phyloP scores from a whole-genome alignment of 768 basidiomycete genomes.

The Dioszegia hungarica region DNA sequence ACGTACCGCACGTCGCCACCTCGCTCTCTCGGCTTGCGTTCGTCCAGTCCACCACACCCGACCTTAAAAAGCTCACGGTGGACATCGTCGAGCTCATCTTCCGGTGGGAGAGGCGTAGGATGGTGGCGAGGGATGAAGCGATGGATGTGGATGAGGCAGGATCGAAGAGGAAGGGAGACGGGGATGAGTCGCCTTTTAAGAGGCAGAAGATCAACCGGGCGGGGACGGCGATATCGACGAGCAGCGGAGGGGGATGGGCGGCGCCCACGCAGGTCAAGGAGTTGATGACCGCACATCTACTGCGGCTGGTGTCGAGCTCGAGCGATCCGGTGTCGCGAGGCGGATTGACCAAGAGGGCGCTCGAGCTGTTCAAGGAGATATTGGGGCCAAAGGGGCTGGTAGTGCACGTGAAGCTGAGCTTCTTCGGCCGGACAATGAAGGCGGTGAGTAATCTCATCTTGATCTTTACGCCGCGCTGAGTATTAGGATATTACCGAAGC shows the following conservation, averaged over 20 bases:
- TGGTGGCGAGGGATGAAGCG: conserved; percentile 43
- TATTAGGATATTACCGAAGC: conserved; percentile 68
- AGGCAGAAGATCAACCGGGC: conserved; percentile 48
- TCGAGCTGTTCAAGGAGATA: conserved; percentile 63
- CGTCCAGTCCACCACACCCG: conserved; percentile 60
- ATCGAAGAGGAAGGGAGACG: conserved; percentile 9
- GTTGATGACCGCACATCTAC: conserved; percentile 87
- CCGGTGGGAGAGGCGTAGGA: conserved; percentile 67
- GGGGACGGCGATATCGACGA: conserved; percentile 45
- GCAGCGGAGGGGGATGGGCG: conserved; percentile 56
- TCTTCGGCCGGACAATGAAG: conserved; percentile 78
- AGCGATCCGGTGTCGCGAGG: conserved; percentile 47
- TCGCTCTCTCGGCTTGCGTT: conserved; percentile 85
- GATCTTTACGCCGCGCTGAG: conserved; percentile 8
- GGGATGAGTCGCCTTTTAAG: conserved; percentile 36
- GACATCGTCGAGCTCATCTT: conserved; percentile 89
- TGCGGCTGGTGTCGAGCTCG: conserved; percentile 74
- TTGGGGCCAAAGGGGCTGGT: conserved; percentile 84
- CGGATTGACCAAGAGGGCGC: conserved; percentile 49
- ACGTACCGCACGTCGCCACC: conserved; percentile 88
- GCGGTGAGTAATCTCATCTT: conserved; percentile 55
- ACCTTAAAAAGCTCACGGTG: conserved; percentile 78
- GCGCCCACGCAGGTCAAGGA: conserved; percentile 78
- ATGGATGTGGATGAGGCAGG: conserved; percentile 56
- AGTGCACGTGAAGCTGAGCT: conserved; percentile 83